phyloP scores from a whole-genome alignment of 2,329 filamentous ascomycete genomes.

The Fusarium longipes region DNA sequence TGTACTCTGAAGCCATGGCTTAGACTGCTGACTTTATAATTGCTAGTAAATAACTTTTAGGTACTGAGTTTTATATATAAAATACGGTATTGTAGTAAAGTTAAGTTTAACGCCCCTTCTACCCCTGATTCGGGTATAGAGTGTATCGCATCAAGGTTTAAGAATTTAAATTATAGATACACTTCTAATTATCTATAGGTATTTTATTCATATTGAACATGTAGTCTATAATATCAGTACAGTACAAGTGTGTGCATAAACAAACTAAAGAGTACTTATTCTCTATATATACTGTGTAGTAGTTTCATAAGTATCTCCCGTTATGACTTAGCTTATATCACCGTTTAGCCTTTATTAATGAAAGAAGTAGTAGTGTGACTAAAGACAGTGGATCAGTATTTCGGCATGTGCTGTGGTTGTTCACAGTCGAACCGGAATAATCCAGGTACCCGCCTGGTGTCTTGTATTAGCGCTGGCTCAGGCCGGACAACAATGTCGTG shows the following conservation, averaged over 20 bases:
- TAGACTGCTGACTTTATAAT: neutral
- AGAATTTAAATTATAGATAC: neutral
- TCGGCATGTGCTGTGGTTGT: neutral
- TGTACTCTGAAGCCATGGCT: neutral
- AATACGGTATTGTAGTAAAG: neutral
- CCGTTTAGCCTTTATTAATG: neutral
- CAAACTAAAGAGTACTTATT: neutral
- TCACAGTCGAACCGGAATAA: slow-evolving; percentile 2
- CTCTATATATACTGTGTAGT: neutral
- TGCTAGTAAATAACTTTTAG: neutral
- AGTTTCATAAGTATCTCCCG: neutral
- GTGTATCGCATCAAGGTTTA: neutral
- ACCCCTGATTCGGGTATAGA: neutral
- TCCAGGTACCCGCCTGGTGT: slow-evolving; percentile 25
- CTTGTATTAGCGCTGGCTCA: slow-evolving; percentile 16
- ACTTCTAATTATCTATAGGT: neutral
- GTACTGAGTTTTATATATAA: neutral
- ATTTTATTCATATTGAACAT: neutral
- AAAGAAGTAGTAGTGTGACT: neutral
- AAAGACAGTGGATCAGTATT: slow-evolving; percentile 4
- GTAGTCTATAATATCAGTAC: neutral
- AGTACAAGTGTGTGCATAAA: neutral
- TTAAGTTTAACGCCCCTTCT: neutral
- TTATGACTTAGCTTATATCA: neutral
- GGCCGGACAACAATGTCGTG: slow-evolving; percentile 34